Evolutionary conservation across 1,284 basidiomycete species (phyloP), one percentile per base, ranked within the genome.

Genomic region (Amylostereum areolatum): DNA sequence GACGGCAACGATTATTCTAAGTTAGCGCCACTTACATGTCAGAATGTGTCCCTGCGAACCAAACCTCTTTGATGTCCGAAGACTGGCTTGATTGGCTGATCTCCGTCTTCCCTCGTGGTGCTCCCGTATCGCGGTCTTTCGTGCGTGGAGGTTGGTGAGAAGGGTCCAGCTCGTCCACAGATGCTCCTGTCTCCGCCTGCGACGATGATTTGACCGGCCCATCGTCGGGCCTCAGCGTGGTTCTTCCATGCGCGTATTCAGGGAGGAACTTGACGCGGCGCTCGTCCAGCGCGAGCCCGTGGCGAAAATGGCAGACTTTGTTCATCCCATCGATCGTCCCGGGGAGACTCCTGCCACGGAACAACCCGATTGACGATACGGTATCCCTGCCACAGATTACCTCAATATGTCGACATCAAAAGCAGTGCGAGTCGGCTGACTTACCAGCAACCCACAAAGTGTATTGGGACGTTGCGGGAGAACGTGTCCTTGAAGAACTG

Each of bases 401-500:
- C 2, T n/a, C 10, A n/a, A 12, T 31, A 27, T 25, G 25, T 5
- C 30, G 43, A 6, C 28, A 18, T 4, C n/a, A n/a, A 11, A 2
- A 9, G 30, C 5, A 34, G 11, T 10, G 43, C 18, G 11, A 35
- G n/a, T 35, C 9, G 32, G 9, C 0, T 18, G 10, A 33, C 57
- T 46, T 46, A 72, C 72, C 70, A 72, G 9, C 61, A 69, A 1
- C 71, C 72, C 5, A 73, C 53, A 48, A 74, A 73, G 41, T 74
- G 71, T 4, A 73, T 57, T 24, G 56, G 29, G 3, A 59, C 52
- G 7, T 52, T 10, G 45, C 61, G 58, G 1, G 63, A 72, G 46
- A 75, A 74, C 1, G 62, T 62, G 9, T 53, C 50, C 53, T 69
- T 74, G 55, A 75, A 74, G 7, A 27, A 39, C 0, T 53, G 51